Conservation (phyloP, 2,329 filamentous ascomycete genomes). For the Aureobasidium sp. region DNA sequence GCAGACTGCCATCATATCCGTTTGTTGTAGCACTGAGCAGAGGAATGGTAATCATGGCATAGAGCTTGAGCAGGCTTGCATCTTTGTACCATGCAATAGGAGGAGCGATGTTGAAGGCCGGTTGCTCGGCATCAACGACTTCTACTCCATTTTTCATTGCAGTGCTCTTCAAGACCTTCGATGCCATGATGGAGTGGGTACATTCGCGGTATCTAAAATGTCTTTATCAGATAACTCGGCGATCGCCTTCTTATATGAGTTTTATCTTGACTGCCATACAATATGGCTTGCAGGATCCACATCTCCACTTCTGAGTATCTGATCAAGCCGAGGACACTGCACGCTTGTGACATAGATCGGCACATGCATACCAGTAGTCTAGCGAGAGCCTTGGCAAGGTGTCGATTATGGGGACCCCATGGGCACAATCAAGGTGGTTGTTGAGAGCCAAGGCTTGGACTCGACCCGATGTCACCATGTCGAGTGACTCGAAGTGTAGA, state of each 20-base stretch:
- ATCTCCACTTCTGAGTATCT: neutral
- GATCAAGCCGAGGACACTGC: neutral
- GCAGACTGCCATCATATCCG: conserved; percentile 5
- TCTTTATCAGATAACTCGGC: neutral
- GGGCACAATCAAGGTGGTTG: neutral
- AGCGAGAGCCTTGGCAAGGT: neutral
- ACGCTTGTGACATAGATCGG: neutral
- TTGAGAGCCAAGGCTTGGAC: neutral
- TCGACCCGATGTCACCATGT: neutral
- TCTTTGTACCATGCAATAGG: conserved; percentile 17
- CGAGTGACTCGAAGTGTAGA: neutral
- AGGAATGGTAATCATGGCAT: conserved; percentile 11
- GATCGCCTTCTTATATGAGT: neutral
- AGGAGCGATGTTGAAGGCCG: neutral
- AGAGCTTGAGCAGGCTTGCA: conserved; percentile 19
- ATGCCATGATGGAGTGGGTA: neutral
- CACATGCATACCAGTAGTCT: neutral
- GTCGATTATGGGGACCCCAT: neutral
- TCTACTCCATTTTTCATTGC: neutral
- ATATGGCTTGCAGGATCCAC: neutral
- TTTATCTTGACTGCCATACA: neutral
- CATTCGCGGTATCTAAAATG: neutral
- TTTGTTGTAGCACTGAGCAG: conserved; percentile 14
- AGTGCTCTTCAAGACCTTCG: neutral
- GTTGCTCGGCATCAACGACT: neutral